A percentile compares a stretch with the other conserved stretches of the same genome.
Conservation (phyloP, 2,329 filamentous ascomycete species). For the Didymella pinodella region DNA sequence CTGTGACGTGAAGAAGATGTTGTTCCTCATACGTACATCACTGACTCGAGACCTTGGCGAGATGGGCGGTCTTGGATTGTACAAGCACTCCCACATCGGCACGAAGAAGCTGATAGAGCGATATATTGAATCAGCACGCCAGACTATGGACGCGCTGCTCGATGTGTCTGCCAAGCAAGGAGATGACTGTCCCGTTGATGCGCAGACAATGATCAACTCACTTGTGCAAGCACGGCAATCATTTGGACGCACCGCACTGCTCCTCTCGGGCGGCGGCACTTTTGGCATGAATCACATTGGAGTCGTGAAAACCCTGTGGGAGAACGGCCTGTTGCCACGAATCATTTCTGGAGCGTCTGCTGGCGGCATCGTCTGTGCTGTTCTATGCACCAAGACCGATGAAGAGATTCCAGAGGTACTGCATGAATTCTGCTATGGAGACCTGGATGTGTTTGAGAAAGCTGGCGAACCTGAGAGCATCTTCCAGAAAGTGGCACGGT, state of each 20-base stretch:
- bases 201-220: constrained; percentile 69
- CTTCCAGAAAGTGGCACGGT: constrained; percentile 72
- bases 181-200: constrained; percentile 62
- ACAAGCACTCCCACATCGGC: constrained; percentile 83
- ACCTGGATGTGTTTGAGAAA: constrained; percentile 80
- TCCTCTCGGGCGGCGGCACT: constrained; percentile 85
- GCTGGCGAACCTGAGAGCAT: constrained; percentile 67
- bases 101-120: constrained; percentile 87
- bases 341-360: constrained; percentile 90
- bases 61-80: constrained; percentile 84
- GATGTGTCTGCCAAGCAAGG: constrained; percentile 64
- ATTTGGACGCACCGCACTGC: constrained; percentile 82
- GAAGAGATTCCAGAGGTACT: constrained; percentile 77
- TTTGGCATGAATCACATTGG: constrained; percentile 94
- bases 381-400: constrained; percentile 79
- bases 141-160: constrained; percentile 76
- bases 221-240: constrained; percentile 77
- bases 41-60: constrained; percentile 82
- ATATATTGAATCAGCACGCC: constrained; percentile 81
- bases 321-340: constrained; percentile 77
- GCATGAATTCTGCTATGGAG: constrained; percentile 76
- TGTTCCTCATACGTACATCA: constrained; percentile 80
- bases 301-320: constrained; percentile 81
- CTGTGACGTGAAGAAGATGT: constrained; percentile 77
- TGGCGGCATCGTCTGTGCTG: constrained; percentile 83